Percentiles rank a stretch among this genome's conserved stretches.
Evolutionary conservation across 1,284 basidiomycete species (phyloP).

Genomic region (Trichosporon faecale): DNA sequence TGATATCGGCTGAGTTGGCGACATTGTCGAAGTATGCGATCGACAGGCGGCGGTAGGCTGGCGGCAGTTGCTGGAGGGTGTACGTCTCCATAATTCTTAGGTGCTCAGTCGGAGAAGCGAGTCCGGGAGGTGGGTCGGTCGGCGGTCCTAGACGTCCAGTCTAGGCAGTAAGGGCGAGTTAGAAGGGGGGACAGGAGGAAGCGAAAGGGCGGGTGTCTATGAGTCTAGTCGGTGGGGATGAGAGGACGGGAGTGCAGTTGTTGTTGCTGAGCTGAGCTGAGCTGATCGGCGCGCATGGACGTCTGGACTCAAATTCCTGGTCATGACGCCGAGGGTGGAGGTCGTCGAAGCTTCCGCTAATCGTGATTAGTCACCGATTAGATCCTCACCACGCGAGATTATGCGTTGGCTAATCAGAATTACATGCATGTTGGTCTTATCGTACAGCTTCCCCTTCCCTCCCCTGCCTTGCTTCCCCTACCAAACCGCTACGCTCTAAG

Average conservation of each 20-base stretch:
- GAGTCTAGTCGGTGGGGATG: too few species aligned
- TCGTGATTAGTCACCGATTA: background rate
- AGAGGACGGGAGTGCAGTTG: background rate
- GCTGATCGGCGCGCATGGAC: too few species aligned
- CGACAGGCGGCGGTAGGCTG: conserved; percentile 54
- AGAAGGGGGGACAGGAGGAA: background rate
- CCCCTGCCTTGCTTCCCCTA: background rate
- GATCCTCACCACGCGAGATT: background rate
- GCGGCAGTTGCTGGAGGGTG: conserved; percentile 44
- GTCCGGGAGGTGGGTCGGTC: too few species aligned
- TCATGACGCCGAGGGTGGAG: conserved; percentile 7
- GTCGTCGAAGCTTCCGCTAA: background rate
- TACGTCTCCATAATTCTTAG: conserved; percentile 51
- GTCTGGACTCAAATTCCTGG: background rate
- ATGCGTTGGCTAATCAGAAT: background rate
- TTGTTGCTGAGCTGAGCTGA: background rate
- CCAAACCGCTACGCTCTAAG: too few species aligned
- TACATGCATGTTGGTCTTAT: conserved; percentile 4
- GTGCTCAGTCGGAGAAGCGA: too few species aligned
- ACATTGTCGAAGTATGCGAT: conserved; percentile 68
- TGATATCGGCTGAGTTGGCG: conserved; percentile 61
- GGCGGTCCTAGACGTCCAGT: too few species aligned
- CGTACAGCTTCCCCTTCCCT: conserved; percentile 1
- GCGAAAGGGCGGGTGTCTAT: background rate
- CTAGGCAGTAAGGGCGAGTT: background rate